phyloP scores from a whole-genome alignment of 805 yeast genomes.

The Hanseniaspora clermontiae region DNA sequence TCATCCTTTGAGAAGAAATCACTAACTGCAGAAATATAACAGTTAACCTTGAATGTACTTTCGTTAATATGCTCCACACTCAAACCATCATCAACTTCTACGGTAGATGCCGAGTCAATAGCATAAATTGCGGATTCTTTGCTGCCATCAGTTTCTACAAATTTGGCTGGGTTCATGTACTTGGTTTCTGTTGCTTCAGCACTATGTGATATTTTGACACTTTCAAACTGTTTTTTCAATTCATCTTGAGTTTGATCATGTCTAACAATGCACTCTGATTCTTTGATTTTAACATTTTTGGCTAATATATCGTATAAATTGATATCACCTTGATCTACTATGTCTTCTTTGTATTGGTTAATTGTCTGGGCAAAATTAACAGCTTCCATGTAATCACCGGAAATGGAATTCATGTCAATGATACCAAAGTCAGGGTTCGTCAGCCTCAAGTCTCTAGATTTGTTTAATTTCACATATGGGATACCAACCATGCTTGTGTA shows the following conservation, averaged over 20 bases:
- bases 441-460: not conserved
- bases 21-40: constrained; percentile 17
- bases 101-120: constrained; percentile 67
- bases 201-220: not conserved
- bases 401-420: not conserved
- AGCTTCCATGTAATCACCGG: not conserved
- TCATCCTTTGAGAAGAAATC: constrained; percentile 24
- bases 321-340: not conserved
- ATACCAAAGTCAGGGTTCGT: not conserved
- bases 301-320: not conserved
- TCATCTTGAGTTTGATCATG: not conserved
- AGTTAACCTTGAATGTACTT: not conserved
- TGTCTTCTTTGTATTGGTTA: not conserved
- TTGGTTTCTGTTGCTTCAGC: not conserved
- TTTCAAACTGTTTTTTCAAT: not conserved
- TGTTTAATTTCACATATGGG: not conserved
- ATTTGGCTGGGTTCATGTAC: not conserved
- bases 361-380: not conserved
- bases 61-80: constrained; percentile 36
- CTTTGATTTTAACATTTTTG: not conserved
- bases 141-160: too few species aligned
- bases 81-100: constrained; percentile 90
- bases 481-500: not conserved
- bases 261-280: not conserved
- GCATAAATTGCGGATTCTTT: constrained; percentile 50